phyloP scores from a whole-genome alignment of 305 asterid genomes.

The Fraxinus greggii region DNA sequence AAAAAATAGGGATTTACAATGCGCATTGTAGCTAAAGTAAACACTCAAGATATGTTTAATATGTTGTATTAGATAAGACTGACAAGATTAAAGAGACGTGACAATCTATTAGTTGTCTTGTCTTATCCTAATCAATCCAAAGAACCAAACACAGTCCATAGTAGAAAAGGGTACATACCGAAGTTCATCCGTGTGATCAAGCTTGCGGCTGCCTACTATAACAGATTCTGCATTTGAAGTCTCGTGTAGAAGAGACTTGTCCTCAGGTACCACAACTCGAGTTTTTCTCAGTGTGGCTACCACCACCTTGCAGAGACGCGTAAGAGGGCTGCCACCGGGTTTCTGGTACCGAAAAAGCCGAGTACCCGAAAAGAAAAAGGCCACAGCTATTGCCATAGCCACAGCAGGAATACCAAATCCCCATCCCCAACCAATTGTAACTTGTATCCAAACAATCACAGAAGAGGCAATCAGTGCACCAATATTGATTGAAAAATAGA shows the following conservation, averaged over 20 bases:
- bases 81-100: neutral
- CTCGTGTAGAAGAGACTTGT: constrained; percentile 49
- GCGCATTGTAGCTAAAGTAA: neutral
- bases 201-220: constrained; percentile 73
- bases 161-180: constrained; percentile 36
- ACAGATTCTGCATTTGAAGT: constrained; percentile 52
- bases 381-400: constrained; percentile 76
- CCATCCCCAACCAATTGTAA: constrained; percentile 77
- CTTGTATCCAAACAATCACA: constrained; percentile 64
- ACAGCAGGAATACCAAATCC: constrained; percentile 85
- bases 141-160: neutral
- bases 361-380: constrained; percentile 76
- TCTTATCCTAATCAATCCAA: neutral
- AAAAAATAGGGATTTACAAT: neutral
- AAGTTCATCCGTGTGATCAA: constrained; percentile 57
- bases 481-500: constrained; percentile 70
- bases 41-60: neutral
- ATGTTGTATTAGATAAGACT: neutral
- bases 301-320: constrained; percentile 65
- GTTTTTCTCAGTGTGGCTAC: constrained; percentile 59
- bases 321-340: constrained; percentile 83
- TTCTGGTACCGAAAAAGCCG: constrained; percentile 65
- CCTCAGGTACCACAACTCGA: constrained; percentile 47
- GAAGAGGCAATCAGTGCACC: constrained; percentile 83
- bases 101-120: neutral